Conservation (phyloP, 2,329 filamentous ascomycete species). For the Fusarium keratoplasticum region DNA sequence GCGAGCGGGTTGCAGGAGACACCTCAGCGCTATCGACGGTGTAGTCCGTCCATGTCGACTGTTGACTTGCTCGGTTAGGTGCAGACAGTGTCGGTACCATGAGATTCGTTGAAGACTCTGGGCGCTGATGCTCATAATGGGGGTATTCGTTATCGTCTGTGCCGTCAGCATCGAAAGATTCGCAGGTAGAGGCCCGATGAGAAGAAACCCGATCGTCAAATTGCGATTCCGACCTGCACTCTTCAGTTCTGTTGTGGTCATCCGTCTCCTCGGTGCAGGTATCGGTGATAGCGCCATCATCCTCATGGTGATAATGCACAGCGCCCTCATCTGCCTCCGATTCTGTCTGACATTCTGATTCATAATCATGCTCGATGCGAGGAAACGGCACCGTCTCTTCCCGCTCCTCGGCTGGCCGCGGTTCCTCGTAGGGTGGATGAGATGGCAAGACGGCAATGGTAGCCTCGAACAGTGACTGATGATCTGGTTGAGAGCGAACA, state of each 20-base stretch:
- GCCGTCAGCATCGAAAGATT: constrained; percentile 51
- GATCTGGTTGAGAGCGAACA: constrained; percentile 14
- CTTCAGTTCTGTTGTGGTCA: constrained; percentile 44
- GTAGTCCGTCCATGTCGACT: constrained; percentile 71
- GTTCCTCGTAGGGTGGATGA: constrained; percentile 46
- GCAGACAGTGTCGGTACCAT: constrained; percentile 58
- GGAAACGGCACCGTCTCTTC: constrained; percentile 49
- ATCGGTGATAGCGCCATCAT: constrained; percentile 51
- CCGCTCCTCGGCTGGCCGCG: constrained; percentile 12
- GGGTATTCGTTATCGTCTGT: constrained; percentile 45
- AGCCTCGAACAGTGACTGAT: constrained; percentile 51
- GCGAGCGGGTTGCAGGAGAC: constrained; percentile 47
- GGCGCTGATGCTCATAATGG: constrained; percentile 41
- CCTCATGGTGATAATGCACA: constrained; percentile 40
- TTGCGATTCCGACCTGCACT: constrained; percentile 44
- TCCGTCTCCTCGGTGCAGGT: constrained; percentile 52
- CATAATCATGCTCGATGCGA: constrained; percentile 50
- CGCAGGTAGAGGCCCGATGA: constrained; percentile 54
- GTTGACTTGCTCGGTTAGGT: constrained; percentile 64
- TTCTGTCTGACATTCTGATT: constrained; percentile 55
- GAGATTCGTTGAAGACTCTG: constrained; percentile 58
- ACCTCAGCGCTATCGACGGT: constrained; percentile 65
- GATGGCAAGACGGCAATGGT: constrained; percentile 62
- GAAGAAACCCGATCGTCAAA: constrained; percentile 48
- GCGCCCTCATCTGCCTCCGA: constrained; percentile 44